These are phyloP conservation scores for Pestalotiopsis sp. DNA, from an alignment of 2,329 filamentous ascomycete species.

Conservation along the genomic window DNA sequence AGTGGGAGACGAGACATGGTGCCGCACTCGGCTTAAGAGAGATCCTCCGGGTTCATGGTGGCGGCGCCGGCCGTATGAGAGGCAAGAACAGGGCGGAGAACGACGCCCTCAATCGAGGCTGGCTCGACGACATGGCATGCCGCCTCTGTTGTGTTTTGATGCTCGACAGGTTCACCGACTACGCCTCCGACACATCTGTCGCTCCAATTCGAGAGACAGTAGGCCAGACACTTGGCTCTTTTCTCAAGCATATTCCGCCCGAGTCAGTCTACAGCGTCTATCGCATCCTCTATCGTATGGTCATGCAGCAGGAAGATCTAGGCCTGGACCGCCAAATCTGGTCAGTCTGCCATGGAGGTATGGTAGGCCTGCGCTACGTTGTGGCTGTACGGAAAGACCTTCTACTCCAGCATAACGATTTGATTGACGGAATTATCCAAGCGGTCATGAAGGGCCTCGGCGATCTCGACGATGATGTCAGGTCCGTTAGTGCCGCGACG, in stretches of 20 bases:
- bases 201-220: slow-evolving; percentile 95
- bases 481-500: slow-evolving; percentile 96
- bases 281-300: slow-evolving; percentile 80
- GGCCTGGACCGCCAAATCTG: slow-evolving; percentile 75
- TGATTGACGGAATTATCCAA: slow-evolving; percentile 90
- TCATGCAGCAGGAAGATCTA: slow-evolving; percentile 81
- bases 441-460: slow-evolving; percentile 94
- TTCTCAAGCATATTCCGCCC: slow-evolving; percentile 80
- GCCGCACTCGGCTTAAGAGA: slow-evolving; percentile 94
- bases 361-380: slow-evolving; percentile 94
- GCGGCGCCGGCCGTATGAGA: slow-evolving; percentile 77
- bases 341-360: slow-evolving; percentile 96
- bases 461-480: slow-evolving; percentile 92
- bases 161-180: slow-evolving; percentile 96
- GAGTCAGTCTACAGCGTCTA: slow-evolving; percentile 85
- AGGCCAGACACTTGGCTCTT: slow-evolving; percentile 88
- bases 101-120: slow-evolving; percentile 75
- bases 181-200: slow-evolving; percentile 95
- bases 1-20: slow-evolving; percentile 95
- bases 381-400: slow-evolving; percentile 94
- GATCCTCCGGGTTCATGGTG: slow-evolving; percentile 87
- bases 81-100: slow-evolving; percentile 76
- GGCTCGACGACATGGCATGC: slow-evolving; percentile 94
- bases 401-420: slow-evolving; percentile 76
- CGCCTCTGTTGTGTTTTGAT: slow-evolving; percentile 94